Evolutionary conservation across 2,329 filamentous ascomycete genomes (phyloP).

Genomic region (Aspergillus sp.): DNA sequence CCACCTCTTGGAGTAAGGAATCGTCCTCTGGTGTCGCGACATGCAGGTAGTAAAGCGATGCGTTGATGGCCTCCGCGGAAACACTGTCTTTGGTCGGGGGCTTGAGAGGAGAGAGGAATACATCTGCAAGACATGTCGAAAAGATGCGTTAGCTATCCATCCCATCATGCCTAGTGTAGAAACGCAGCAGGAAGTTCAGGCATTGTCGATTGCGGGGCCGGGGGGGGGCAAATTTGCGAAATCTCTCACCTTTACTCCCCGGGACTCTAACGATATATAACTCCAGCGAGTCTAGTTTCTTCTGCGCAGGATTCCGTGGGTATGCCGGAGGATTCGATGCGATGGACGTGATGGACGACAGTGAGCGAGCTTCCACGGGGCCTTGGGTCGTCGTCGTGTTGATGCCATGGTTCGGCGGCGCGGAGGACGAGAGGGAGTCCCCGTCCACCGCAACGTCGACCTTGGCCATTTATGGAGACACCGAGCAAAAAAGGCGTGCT

Average conservation of each 20-base stretch:
- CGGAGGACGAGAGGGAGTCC: slow-evolving; percentile 19
- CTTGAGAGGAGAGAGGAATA: slow-evolving; percentile 86
- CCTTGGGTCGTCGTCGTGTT: slow-evolving; percentile 7
- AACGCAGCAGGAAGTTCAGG: too few relatives aligned
- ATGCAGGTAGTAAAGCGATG: slow-evolving; percentile 86
- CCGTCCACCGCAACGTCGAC: slow-evolving; percentile 18
- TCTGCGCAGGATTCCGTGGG: slow-evolving; percentile 65
- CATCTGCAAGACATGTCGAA: slow-evolving; percentile 48
- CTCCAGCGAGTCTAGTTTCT: slow-evolving; percentile 61
- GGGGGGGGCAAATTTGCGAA: slow-evolving; percentile 9
- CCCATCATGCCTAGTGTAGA: not conserved
- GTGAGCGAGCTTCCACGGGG: slow-evolving; percentile 68
- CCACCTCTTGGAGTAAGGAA: slow-evolving; percentile 30
- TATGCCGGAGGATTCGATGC: slow-evolving; percentile 83
- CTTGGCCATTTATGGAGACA: slow-evolving; percentile 12
- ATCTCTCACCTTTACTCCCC: slow-evolving; percentile 65
- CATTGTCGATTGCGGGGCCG: not conserved
- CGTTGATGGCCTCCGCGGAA: slow-evolving; percentile 75
- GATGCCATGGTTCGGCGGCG: slow-evolving; percentile 7
- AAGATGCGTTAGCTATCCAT: not conserved
- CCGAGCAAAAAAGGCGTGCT: too few relatives aligned
- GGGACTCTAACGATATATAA: slow-evolving; percentile 93
- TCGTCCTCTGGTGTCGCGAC: slow-evolving; percentile 57
- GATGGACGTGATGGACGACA: slow-evolving; percentile 69
- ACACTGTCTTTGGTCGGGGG: slow-evolving; percentile 76